Base-by-base conservation (phyloP, 129 eudicot genomes). In the Ambrosia trifida region DNA sequence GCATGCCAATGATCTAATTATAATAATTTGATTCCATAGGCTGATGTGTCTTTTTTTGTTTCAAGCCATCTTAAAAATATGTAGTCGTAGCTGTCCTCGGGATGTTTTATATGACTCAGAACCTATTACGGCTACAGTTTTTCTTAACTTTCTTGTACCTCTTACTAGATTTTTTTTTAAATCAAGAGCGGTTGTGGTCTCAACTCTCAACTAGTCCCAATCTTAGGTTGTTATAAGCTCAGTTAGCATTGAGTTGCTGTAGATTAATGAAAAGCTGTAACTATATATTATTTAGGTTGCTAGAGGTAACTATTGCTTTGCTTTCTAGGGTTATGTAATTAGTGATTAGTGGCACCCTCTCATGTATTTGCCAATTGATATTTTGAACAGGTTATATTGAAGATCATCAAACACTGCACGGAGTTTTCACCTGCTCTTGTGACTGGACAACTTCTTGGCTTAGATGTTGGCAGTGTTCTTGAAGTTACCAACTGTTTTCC, bases 401-500 rank as follows among this genome's bases (percentile, higher is more conserved):
- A 95, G 86, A 90, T 95, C 47, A 95, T 95, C 67, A 95, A 95
- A 70, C 99, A 95, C 75, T 95, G 99, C 89, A 82, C 89, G 32
- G 99, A 95, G 78, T 90, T 90, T 72, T 88, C 97, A 51, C 94
- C 97, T 4, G 83, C 96, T 65, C 81, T 90, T 46, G 97, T 95
- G 59, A 95, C 97, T 3, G 99, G 99, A 32, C 99, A 95, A 53
- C 94, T 95, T 68, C 97, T 95, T 44, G 99, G 97, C 7, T 76
- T 95, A 73, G 99, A 95, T 81, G 99, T 95, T 73, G 99, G 99
- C 66, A 90, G 96, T 84, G 99, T 95, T 76, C 97, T 95, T 52
- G 99, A 95, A 84, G 99, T 95, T 59, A 95, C 99, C 32, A 95
- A 95, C 80, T 95, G 99, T 62, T 95, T 95, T 64, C 99, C 99